Evolutionary conservation across 1,284 basidiomycete genomes (phyloP).

Genomic region (Cutaneotrichosporon sp.): DNA sequence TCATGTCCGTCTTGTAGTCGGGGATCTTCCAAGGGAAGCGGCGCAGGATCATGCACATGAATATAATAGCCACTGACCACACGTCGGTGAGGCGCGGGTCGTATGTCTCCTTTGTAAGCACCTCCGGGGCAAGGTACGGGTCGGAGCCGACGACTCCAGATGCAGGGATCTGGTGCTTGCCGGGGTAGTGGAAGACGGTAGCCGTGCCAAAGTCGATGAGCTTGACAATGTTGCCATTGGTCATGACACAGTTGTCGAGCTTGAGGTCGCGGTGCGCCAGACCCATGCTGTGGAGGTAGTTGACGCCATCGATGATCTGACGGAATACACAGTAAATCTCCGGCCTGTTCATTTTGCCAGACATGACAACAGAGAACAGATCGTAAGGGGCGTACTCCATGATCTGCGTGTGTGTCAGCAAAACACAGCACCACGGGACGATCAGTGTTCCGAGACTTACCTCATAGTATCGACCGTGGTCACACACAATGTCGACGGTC

Average conservation of each 20-base stretch:
- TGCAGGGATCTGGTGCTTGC: constrained; percentile 71
- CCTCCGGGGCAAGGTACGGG: constrained; percentile 97
- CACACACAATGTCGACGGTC: constrained; percentile 96
- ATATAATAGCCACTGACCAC: constrained; percentile 97
- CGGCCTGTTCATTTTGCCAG: constrained; percentile 93
- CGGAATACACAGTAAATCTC: constrained; percentile 99
- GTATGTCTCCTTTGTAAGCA: constrained; percentile 72
- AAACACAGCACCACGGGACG: too few relatives aligned
- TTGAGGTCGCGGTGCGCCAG: constrained; percentile 98
- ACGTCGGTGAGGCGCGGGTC: constrained; percentile 97
- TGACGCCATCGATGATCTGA: constrained; percentile 96
- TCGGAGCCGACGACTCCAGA: constrained; percentile 95
- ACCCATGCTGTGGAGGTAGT: constrained; percentile 95
- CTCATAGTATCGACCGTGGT: constrained; percentile 98
- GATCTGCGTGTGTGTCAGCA: too few relatives aligned
- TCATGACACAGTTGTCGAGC: constrained; percentile 99
- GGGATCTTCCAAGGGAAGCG: constrained; percentile 99
- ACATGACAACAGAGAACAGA: constrained; percentile 99
- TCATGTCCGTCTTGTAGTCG: constrained; percentile 86
- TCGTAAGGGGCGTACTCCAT: constrained; percentile 99
- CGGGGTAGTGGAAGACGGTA: constrained; percentile 97
- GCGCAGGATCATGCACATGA: constrained; percentile 98
- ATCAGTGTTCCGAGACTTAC: constrained; percentile 57
- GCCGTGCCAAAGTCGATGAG: constrained; percentile 99
- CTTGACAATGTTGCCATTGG: constrained; percentile 86